Conservation (phyloP, 2,329 filamentous ascomycete genomes). For the Penicillium frequentans region DNA sequence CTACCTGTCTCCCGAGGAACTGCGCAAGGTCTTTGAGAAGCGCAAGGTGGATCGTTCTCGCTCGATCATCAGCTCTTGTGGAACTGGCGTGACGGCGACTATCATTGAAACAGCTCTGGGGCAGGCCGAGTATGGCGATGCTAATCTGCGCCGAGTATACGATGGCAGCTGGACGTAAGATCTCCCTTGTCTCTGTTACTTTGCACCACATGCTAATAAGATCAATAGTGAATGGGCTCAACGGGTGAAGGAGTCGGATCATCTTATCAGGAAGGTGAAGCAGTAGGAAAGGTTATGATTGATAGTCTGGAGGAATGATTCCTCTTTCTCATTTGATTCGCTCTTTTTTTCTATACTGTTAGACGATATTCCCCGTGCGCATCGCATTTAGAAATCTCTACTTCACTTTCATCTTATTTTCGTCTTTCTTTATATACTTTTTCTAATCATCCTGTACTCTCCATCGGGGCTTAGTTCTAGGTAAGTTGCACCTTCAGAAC, state of each 20-base stretch:
- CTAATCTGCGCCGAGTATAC: constrained; percentile 73
- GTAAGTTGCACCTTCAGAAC: not conserved
- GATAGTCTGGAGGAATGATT: not conserved
- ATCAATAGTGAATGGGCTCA: constrained; percentile 51
- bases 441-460: not conserved
- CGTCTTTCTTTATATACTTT: not conserved
- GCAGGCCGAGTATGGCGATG: constrained; percentile 71
- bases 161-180: constrained; percentile 97
- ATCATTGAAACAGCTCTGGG: constrained; percentile 84
- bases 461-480: not conserved
- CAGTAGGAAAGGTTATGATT: constrained; percentile 7
- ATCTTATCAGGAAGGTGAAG: constrained; percentile 45
- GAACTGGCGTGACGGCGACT: constrained; percentile 90
- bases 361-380: not conserved
- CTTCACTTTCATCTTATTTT: not conserved
- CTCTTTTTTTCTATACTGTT: not conserved
- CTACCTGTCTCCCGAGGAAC: constrained; percentile 68
- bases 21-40: constrained; percentile 73
- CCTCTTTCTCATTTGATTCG: not conserved
- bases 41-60: constrained; percentile 76
- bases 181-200: constrained; percentile 26
- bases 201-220: not conserved
- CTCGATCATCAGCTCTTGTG: constrained; percentile 84
- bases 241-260: constrained; percentile 46
- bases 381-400: not conserved